phyloP scores from a whole-genome alignment of 129 eudicot species.

The Arctium lappa region DNA sequence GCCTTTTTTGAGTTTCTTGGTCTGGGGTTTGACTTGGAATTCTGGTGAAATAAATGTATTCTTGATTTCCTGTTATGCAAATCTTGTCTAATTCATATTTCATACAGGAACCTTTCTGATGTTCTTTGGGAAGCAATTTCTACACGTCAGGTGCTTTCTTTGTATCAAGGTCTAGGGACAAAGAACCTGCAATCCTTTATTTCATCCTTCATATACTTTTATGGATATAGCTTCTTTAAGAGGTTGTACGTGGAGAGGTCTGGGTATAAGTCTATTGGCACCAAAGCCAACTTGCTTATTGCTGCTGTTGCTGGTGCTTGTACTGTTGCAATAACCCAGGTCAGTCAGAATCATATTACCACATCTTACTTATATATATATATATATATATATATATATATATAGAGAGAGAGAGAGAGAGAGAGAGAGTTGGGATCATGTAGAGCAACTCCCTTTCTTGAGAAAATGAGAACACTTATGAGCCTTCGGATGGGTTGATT shows the following conservation, averaged over 20 bases:
- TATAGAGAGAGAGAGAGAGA: not conserved
- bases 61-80: not conserved
- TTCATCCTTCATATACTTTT: constrained; percentile 74
- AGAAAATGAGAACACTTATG: not conserved
- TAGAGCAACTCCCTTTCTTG: not conserved
- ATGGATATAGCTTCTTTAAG: constrained; percentile 91
- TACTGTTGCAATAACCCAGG: constrained; percentile 79
- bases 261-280: constrained; percentile 70
- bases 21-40: not conserved
- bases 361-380: not conserved
- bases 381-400: not conserved
- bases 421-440: not conserved
- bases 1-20: not conserved
- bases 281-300: constrained; percentile 73
- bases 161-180: constrained; percentile 94
- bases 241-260: constrained; percentile 65
- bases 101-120: constrained; percentile 73
- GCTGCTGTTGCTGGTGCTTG: constrained; percentile 97
- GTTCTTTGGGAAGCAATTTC: constrained; percentile 91
- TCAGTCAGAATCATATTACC: constrained; percentile 26
- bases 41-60: not conserved
- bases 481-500: not conserved
- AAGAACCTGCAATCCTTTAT: constrained; percentile 88
- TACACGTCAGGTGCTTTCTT: constrained; percentile 66
- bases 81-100: not conserved